Evolutionary conservation across 2,329 filamentous ascomycete genomes (phyloP).

Genomic region (Ophiostoma triangulosporum): DNA sequence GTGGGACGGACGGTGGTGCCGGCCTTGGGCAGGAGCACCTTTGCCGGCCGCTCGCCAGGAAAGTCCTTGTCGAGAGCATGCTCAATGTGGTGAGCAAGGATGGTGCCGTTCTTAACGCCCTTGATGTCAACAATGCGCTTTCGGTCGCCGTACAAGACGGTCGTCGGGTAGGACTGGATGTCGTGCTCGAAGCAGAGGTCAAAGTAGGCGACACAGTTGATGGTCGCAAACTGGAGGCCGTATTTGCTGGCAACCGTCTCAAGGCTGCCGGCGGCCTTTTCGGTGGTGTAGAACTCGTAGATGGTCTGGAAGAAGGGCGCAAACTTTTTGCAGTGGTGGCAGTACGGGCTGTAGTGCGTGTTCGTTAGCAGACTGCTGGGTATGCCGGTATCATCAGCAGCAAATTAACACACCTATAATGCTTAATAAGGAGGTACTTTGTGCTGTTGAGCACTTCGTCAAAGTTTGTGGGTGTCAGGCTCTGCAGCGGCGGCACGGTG

Average conservation of each 20-base stretch:
- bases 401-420: slow-evolving; percentile 46
- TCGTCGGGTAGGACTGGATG: slow-evolving; percentile 60
- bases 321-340: slow-evolving; percentile 62
- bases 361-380: neutral
- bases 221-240: slow-evolving; percentile 71
- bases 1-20: slow-evolving; percentile 37
- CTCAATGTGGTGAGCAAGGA: slow-evolving; percentile 34
- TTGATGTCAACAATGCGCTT: slow-evolving; percentile 47
- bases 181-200: slow-evolving; percentile 61
- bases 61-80: slow-evolving; percentile 35
- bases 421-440: slow-evolving; percentile 45
- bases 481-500: slow-evolving; percentile 49
- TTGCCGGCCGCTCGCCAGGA: slow-evolving; percentile 64
- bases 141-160: slow-evolving; percentile 70
- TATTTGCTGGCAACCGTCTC: slow-evolving; percentile 66
- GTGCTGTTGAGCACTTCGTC: slow-evolving; percentile 40
- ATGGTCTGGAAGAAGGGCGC: slow-evolving; percentile 81
- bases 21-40: slow-evolving; percentile 54
- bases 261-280: slow-evolving; percentile 44
- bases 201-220: slow-evolving; percentile 76
- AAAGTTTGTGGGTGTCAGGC: slow-evolving; percentile 45
- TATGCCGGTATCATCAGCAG: neutral
- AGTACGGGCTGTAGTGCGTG: slow-evolving; percentile 34
- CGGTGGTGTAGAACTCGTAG: slow-evolving; percentile 92
- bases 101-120: slow-evolving; percentile 54